Percentiles rank a stretch among this genome's conserved stretches.
These are phyloP conservation scores for Trichosporon asahii DNA, from an alignment of 1,284 basidiomycete genomes.

Conservation along the genomic window DNA sequence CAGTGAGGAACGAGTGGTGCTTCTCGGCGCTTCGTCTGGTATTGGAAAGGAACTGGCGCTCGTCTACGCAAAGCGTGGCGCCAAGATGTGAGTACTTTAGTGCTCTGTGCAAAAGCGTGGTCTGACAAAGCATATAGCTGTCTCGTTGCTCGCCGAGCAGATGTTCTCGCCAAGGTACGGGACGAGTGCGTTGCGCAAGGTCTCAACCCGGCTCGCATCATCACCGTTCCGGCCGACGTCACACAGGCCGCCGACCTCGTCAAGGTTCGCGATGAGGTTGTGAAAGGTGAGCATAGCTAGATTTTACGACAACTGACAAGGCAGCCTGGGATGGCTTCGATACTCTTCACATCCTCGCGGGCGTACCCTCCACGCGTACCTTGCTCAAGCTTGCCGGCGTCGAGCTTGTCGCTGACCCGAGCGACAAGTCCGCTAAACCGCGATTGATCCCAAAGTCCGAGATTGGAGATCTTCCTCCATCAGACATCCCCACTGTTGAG, in stretches of 20 bases:
- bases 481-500: constrained; percentile 26
- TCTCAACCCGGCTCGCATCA: constrained; percentile 42
- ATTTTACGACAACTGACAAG: background rate
- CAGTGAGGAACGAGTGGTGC: constrained; percentile 64
- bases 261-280: constrained; percentile 58
- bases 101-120: too few relatives aligned
- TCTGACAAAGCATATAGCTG: constrained; percentile 51
- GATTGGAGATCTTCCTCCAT: background rate
- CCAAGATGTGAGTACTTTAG: constrained; percentile 55
- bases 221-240: constrained; percentile 62
- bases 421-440: constrained; percentile 9
- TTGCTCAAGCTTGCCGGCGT: constrained; percentile 70
- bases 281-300: constrained; percentile 56
- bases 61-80: constrained; percentile 70
- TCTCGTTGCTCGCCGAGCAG: constrained; percentile 67
- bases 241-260: constrained; percentile 66
- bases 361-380: constrained; percentile 76
- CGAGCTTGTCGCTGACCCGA: constrained; percentile 45
- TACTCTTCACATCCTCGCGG: constrained; percentile 78
- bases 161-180: constrained; percentile 61
- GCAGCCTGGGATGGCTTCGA: constrained; percentile 79
- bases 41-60: constrained; percentile 73
- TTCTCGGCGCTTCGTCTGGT: constrained; percentile 77
- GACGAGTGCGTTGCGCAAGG: constrained; percentile 58
- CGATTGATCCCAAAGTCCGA: constrained; percentile 15